Evolutionary conservation across 192 early-diverging fungal species (phyloP).

Genomic region (Linnemannia zychae): DNA sequence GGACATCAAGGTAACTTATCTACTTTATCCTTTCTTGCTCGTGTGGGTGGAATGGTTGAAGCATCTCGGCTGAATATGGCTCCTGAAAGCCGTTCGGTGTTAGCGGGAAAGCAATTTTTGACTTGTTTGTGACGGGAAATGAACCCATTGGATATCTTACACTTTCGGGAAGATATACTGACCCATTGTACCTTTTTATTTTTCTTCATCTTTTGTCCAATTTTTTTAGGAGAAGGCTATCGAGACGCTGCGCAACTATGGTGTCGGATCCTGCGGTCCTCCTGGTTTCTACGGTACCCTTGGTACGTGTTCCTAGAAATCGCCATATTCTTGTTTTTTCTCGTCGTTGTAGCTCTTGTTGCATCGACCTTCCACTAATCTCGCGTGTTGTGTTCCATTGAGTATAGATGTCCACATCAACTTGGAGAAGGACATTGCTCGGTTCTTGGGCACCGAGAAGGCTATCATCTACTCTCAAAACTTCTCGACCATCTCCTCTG

Average conservation of each 20-base stretch:
- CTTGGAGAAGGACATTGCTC: constrained; percentile 87
- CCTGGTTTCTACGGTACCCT: constrained; percentile 95
- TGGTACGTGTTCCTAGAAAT: constrained; percentile 19
- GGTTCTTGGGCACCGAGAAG: constrained; percentile 85
- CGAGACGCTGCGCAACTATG: constrained; percentile 89
- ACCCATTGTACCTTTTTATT: not conserved
- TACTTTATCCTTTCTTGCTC: not conserved
- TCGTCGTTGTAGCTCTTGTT: not conserved
- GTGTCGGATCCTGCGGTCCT: constrained; percentile 96
- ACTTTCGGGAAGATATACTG: not conserved
- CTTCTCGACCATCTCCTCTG: constrained; percentile 91
- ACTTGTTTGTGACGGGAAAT: constrained; percentile 2
- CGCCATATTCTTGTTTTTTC: not conserved
- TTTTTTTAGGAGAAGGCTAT: constrained; percentile 78
- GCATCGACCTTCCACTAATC: not conserved
- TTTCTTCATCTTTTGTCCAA: not conserved
- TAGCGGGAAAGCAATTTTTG: not conserved
- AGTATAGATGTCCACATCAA: constrained; percentile 92
- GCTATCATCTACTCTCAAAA: constrained; percentile 97
- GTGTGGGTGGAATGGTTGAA: not conserved
- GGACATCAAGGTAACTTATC: constrained; percentile 66
- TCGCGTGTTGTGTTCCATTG: not conserved
- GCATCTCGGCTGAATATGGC: not conserved
- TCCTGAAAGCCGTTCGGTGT: not conserved
- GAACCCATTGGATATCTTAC: not conserved